Percentiles rank a stretch among this genome's conserved stretches.
These are phyloP conservation scores for Agastache rugosa DNA, from an alignment of 257 asterid species.

Conservation along the genomic window DNA sequence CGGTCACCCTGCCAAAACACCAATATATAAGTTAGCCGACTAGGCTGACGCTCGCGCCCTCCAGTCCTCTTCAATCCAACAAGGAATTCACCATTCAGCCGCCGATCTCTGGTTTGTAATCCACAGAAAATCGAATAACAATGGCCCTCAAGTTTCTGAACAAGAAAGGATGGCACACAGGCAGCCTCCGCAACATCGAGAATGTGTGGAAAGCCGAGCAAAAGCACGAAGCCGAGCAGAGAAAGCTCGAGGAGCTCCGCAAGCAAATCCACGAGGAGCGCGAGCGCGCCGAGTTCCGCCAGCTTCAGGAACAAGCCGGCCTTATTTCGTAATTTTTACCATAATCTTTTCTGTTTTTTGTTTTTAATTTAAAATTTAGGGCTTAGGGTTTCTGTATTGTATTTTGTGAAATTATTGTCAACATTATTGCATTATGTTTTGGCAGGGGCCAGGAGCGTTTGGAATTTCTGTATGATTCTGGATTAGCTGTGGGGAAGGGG, in stretches of 20 bases:
- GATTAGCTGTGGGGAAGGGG: conserved; percentile 91
- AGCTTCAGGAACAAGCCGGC: conserved; percentile 92
- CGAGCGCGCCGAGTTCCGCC: conserved; percentile 92
- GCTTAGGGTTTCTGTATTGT: conserved; percentile 24
- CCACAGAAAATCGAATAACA: conserved; percentile 11
- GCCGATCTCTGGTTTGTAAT: conserved; percentile 27
- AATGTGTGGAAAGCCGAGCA: conserved; percentile 99
- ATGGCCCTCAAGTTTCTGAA: conserved; percentile 95
- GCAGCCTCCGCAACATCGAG: conserved; percentile 94
- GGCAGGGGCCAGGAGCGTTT: conserved; percentile 87
- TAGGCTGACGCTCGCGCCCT: background rate
- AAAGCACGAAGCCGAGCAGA: conserved; percentile 93
- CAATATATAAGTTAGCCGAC: too few relatives aligned
- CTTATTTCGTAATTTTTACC: conserved; percentile 64
- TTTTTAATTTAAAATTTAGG: conserved; percentile 23
- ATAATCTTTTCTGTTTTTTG: background rate
- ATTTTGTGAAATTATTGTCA: background rate
- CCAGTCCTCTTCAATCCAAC: background rate
- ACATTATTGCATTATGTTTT: background rate
- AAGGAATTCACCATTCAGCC: conserved; percentile 10
- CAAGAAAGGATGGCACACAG: conserved; percentile 99
- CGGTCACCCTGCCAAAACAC: too few relatives aligned
- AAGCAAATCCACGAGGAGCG: conserved; percentile 95
- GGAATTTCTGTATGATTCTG: conserved; percentile 94
- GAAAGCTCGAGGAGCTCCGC: conserved; percentile 88